phyloP scores from a whole-genome alignment of 345 rosid species.

The Populus alba region DNA sequence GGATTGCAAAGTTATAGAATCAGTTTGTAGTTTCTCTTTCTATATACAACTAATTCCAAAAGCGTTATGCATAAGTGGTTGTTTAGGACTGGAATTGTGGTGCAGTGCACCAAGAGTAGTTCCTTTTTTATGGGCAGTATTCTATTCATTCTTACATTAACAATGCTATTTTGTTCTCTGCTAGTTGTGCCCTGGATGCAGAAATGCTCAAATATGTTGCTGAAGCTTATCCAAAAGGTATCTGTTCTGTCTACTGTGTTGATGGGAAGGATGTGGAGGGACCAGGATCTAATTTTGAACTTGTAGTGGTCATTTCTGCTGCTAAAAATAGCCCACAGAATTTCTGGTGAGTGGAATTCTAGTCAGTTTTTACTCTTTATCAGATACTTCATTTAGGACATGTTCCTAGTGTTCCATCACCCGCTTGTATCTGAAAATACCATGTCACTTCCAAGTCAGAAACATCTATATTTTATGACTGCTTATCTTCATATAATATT shows the following conservation, averaged over 20 bases:
- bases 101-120: background rate
- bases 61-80: background rate
- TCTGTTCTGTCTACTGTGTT: conserved; percentile 69
- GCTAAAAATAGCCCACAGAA: conserved; percentile 83
- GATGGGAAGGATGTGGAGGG: conserved; percentile 80
- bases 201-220: conserved; percentile 76
- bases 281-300: conserved; percentile 83
- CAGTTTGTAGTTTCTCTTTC: background rate
- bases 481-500: conserved; percentile 7
- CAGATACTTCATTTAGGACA: background rate
- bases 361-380: background rate
- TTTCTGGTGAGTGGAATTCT: conserved; percentile 64
- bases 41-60: background rate
- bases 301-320: conserved; percentile 85
- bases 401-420: background rate
- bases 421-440: background rate
- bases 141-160: background rate
- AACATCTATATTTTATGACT: background rate
- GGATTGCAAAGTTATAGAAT: background rate
- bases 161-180: conserved; percentile 17
- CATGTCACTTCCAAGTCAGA: background rate
- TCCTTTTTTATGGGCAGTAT: background rate
- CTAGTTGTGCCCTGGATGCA: conserved; percentile 80
- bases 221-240: conserved; percentile 92
- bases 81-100: background rate